These are phyloP conservation scores for Lomentospora prolificans DNA, from an alignment of 2,329 filamentous ascomycete genomes.

Conservation along the genomic window DNA sequence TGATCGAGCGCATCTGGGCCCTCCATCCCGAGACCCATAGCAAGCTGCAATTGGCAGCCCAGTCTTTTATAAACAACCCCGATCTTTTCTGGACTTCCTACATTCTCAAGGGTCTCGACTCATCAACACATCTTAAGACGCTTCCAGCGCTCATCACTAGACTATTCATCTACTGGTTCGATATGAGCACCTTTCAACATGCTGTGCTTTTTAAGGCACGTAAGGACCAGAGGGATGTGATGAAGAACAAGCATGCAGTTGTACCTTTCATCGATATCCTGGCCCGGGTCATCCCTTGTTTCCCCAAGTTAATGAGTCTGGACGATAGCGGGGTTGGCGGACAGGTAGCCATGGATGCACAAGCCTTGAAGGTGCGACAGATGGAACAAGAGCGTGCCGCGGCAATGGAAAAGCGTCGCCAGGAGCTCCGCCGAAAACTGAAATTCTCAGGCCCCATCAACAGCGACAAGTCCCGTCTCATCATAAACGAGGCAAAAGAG, in stretches of 20 bases:
- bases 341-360: not conserved
- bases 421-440: constrained; percentile 35
- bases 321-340: not conserved
- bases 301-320: not conserved
- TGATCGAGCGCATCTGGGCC: constrained; percentile 13
- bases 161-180: constrained; percentile 1
- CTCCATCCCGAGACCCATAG: constrained; percentile 18
- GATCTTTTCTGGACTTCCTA: constrained; percentile 11
- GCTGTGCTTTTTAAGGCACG: not conserved
- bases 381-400: constrained; percentile 41
- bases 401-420: constrained; percentile 43
- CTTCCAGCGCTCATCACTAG: constrained; percentile 1
- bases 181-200: not conserved
- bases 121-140: not conserved
- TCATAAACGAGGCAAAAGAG: constrained; percentile 58
- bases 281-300: not conserved
- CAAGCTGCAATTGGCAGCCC: not conserved
- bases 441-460: constrained; percentile 31
- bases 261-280: not conserved
- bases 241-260: not conserved
- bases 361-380: constrained; percentile 27
- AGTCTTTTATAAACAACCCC: not conserved
- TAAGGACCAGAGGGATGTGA: not conserved
- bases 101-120: constrained; percentile 19
- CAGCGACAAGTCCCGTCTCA: constrained; percentile 39